Conservation (phyloP, 225 moss, liverwort and hornwort genomes). For the Bryum argenteum region DNA sequence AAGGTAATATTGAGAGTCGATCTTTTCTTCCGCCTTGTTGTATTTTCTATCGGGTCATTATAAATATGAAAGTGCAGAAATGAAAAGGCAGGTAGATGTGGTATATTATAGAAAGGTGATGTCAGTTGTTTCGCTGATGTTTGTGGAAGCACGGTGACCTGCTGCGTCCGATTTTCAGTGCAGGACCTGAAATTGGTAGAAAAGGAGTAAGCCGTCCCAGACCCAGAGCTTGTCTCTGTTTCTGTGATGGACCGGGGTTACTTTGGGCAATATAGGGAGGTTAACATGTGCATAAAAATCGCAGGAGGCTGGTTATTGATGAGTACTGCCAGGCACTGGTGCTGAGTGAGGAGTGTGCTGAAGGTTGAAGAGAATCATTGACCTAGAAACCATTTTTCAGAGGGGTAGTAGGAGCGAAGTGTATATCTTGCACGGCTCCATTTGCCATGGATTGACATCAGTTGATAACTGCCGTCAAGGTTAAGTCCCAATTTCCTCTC, state of each 20-base stretch:
- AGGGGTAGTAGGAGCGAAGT: conserved; percentile 42
- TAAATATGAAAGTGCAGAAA: conserved; percentile 26
- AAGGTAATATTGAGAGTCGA: conserved; percentile 20
- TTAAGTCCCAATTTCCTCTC: conserved; percentile 35
- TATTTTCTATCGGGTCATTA: conserved; percentile 22
- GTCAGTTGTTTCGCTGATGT: conserved; percentile 19
- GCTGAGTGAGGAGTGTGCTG: conserved; percentile 33
- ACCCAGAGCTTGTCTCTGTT: neutral
- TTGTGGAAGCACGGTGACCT: conserved; percentile 6
- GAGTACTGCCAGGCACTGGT: conserved; percentile 24
- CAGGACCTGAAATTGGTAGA: conserved; percentile 17
- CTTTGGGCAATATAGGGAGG: conserved; percentile 25
- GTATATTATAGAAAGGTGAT: conserved; percentile 5
- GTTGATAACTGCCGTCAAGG: conserved; percentile 38
- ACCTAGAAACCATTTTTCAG: conserved; percentile 53
- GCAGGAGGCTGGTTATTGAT: conserved; percentile 30
- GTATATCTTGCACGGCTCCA: conserved; percentile 47
- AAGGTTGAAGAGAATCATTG: conserved; percentile 35
- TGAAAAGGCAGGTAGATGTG: conserved; percentile 33
- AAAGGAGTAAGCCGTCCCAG: conserved; percentile 6
- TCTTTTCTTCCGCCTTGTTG: conserved; percentile 32
- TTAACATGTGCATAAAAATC: conserved; percentile 23
- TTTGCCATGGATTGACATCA: conserved; percentile 47
- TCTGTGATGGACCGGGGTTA: conserved; percentile 10
- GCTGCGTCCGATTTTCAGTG: conserved; percentile 28